Evolutionary conservation across 805 yeast genomes (phyloP), one percentile per base, ranked within the genome.

Genomic region (Vanderwaltozyma tropicalis): DNA sequence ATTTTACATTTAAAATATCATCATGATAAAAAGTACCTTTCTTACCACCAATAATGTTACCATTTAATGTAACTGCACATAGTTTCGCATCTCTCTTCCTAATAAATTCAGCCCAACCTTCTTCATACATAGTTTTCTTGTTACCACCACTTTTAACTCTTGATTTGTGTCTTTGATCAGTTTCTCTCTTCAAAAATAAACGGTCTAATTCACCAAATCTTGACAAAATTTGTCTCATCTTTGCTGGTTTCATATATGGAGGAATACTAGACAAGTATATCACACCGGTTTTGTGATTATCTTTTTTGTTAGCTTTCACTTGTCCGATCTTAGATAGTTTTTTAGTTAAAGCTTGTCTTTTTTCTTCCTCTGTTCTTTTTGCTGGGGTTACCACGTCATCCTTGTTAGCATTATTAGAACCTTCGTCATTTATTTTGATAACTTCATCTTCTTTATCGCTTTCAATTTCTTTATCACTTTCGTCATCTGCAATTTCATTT

Each of bases 241-340:
- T 92, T 2, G 80, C 75, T 1, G 98, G 97, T 56, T 88, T 88
- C 98, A 92, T 92, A 55, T 82, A 92, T 19, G 98, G 98, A 0
- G 98, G 98, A 9, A 92, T 74, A 35, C 80, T 73, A 0, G 96
- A 87, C 3, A 92, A 60, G 49, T 92, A 92, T n/a, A 94, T 80
- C 2, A 92, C 96, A 5, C 98, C 98, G 0, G 95, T 79, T 49
- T 73, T 78, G 39, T 67, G 68, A 43, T 70, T 74, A 27, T 73
- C 68, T 47, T 71, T 72, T 47, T 70, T 70, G 43, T 72, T 69
- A 42, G 53, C 45, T 30, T 50, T 53, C 3, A 56, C 44, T 20
- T 45, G 72, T 73, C 53, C 75, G 63, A 77, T 57, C 44, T 74
- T 74, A 32, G 70, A 70, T 7, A 78, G 69, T 7, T 78, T 69